Evolutionary conservation across 2,329 filamentous ascomycete genomes (phyloP).

Genomic region (Botrytis elliptica): DNA sequence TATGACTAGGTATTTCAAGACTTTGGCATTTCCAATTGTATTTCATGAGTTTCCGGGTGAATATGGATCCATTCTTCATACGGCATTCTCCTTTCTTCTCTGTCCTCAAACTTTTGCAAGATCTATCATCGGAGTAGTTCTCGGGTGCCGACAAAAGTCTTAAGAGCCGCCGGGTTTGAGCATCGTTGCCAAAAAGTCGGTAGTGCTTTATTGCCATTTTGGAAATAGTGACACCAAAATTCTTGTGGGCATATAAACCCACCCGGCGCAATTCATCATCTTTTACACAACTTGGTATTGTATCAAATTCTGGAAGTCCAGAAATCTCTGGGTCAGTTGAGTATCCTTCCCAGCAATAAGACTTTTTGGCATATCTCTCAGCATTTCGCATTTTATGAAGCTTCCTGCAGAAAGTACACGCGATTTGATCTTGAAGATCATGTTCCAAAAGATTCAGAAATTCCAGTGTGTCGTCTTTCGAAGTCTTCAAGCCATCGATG

Average conservation of each 20-base stretch:
- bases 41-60: background rate
- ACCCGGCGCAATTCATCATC: accelerated
- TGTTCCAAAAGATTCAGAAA: background rate
- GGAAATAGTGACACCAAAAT: background rate
- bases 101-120: background rate
- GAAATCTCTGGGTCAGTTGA: background rate
- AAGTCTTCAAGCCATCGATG: background rate
- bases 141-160: background rate
- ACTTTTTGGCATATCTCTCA: background rate
- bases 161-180: background rate
- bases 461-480: background rate
- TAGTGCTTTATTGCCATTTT: background rate
- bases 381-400: background rate
- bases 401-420: background rate
- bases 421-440: background rate
- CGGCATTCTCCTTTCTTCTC: background rate
- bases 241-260: background rate
- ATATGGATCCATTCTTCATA: background rate
- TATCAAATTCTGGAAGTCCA: background rate
- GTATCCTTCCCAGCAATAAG: background rate
- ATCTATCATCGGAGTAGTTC: background rate
- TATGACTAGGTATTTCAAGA: background rate
- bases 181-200: background rate
- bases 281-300: background rate
- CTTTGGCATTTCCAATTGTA: background rate